Evolutionary conservation across 2,329 filamentous ascomycete genomes (phyloP), one percentile per base, ranked within the genome.

Genomic region (Leptographium flavum): DNA sequence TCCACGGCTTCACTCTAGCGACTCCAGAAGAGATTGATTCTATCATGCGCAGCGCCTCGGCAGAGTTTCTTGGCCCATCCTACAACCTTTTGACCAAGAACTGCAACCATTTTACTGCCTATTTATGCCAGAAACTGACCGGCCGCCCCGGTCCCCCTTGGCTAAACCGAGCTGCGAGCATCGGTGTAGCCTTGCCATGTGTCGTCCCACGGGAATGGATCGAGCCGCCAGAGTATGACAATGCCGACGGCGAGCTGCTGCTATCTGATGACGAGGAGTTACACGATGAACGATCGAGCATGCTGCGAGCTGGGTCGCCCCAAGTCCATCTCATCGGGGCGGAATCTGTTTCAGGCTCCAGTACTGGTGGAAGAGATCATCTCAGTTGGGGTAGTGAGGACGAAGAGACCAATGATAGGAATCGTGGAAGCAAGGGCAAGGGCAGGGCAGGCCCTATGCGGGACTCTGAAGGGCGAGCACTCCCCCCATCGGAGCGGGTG

Each of bases 61-160:
- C 81, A 36, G 71, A 80, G 53, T 93, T 92, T 55, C 71, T 79
- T 46, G 86, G 86, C 22, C 79, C 79, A 0, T 73, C 74, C 14
- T 92, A 93, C 62, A 90, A 92, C 56, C 73, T 93, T 14, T 70
- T 93, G 38, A 87, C 80, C 19, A 79, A 79, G 54, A 93, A 93
- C 61, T 93, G 86, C 71, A 93, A 93, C 60, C 86, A 93, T 60
- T 93, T 93, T 59, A 90, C 85, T 2, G 78, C 77, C 19, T 77
- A 82, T 55, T 71, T 93, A 17, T 87, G 83, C 61, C 69, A 81
- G 58, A 75, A 74, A 52, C 70, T 93, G 45, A 90, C 83, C 2
- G 76, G 79, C 6, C 72, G 75, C 39, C 66, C 77, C 1, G 83
- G 82, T 0, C 86, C 86, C 0, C 63, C 62, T 17, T 93, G 85